Evolutionary conservation across 1,284 basidiomycete species (phyloP).

Genomic region (Erythrobasidium hasegawianum): DNA sequence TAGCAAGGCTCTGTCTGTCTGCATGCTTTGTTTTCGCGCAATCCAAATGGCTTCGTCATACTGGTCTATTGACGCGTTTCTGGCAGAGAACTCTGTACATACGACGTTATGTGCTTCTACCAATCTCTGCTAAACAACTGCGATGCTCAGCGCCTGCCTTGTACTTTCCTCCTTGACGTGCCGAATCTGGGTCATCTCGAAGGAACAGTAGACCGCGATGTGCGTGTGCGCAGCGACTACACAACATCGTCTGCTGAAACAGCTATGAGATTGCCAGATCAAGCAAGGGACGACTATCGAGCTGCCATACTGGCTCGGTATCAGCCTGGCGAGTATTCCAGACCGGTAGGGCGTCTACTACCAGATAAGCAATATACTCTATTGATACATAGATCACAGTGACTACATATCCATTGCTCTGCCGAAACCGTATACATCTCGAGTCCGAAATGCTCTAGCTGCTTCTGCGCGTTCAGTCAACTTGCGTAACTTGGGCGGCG

Average conservation of each 20-base stretch:
- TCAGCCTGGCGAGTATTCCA: slow-evolving; percentile 34
- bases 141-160: slow-evolving; percentile 43
- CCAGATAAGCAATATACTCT: neutral
- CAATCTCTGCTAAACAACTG: neutral
- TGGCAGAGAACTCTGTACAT: slow-evolving; percentile 29
- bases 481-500: slow-evolving; percentile 44
- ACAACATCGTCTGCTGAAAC: neutral
- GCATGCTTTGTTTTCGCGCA: slow-evolving; percentile 6
- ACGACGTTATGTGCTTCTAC: neutral
- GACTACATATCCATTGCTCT: slow-evolving; percentile 44
- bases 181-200: slow-evolving; percentile 46
- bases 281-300: slow-evolving; percentile 42
- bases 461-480: slow-evolving; percentile 44
- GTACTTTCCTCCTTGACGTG: slow-evolving; percentile 42
- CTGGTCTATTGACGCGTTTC: slow-evolving; percentile 32
- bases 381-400: slow-evolving; percentile 25
- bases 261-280: slow-evolving; percentile 37
- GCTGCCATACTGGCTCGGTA: slow-evolving; percentile 46
- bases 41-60: slow-evolving; percentile 21
- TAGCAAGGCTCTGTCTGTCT: neutral
- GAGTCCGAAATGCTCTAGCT: slow-evolving; percentile 44
- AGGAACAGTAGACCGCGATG: slow-evolving; percentile 45
- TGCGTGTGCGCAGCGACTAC: slow-evolving; percentile 26
- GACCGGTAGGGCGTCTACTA: slow-evolving; percentile 10
- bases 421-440: slow-evolving; percentile 42